Evolutionary conservation across 176 grass and related monocot genomes (phyloP).

Genomic region (Zea mays): Zm-B73-REFERENCE-NAM-5.0 NC_050103.1:11787001-11787500

Average conservation of each 20-base stretch:
- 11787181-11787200: no score
- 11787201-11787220: background rate
- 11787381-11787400: no score
- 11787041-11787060: constrained; percentile 14
- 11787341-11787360: no score
- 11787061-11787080: constrained; percentile 42
- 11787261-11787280: background rate
- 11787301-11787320: constrained; percentile 4
- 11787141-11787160: background rate
- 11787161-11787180: background rate
- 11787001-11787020: background rate
- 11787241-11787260: background rate
- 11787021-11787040: background rate
- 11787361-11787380: no score
- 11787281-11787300: background rate
- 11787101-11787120: background rate
- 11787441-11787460: no score
- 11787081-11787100: background rate
- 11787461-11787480: no score
- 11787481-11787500: no score
- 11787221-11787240: background rate
- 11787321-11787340: constrained; percentile 17
- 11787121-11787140: constrained; percentile 1
- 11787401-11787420: no score
- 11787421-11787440: no score